Conservation (phyloP, 129 eudicot species). For the Sambucus nigra region DNA sequence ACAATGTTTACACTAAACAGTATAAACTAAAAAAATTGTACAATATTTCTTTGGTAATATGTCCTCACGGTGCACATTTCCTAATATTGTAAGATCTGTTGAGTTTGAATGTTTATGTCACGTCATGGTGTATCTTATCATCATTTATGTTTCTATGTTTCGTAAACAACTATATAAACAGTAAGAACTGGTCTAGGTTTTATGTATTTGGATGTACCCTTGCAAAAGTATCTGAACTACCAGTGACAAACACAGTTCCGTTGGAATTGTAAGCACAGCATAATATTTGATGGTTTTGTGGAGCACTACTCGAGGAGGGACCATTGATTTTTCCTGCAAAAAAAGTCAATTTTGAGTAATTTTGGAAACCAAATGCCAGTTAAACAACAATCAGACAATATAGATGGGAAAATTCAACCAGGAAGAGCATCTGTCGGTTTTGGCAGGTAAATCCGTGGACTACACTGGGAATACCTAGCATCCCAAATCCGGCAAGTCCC, state of each 20-base stretch:
- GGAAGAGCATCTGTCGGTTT: slow-evolving; percentile 35
- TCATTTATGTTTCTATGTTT: neutral
- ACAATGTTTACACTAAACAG: too few relatives aligned
- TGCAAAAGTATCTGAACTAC: slow-evolving; percentile 95
- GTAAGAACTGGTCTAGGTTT: neutral
- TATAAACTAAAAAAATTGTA: too few relatives aligned
- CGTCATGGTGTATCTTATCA: neutral
- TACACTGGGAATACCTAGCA: slow-evolving; percentile 56
- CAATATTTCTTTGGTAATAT: neutral
- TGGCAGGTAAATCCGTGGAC: slow-evolving; percentile 73
- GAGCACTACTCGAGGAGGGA: slow-evolving; percentile 31
- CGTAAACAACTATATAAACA: neutral
- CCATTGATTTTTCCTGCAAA: slow-evolving; percentile 53
- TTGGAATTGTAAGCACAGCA: slow-evolving; percentile 96
- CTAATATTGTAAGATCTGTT: neutral
- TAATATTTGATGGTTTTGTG: slow-evolving; percentile 57
- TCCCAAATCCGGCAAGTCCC: slow-evolving; percentile 99
- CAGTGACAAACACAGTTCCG: slow-evolving; percentile 91
- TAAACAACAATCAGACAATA: slow-evolving; percentile 5
- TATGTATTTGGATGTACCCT: slow-evolving; percentile 40
- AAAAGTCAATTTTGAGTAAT: slow-evolving; percentile 11
- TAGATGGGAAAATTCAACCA: slow-evolving; percentile 35
- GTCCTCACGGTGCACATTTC: neutral
- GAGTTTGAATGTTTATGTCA: neutral
- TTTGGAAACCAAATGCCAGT: slow-evolving; percentile 1